These are phyloP conservation scores for Acanthamoeba rhysodes DNA, from an alignment of 208 protist genomes.

Conservation along the genomic window DNA sequence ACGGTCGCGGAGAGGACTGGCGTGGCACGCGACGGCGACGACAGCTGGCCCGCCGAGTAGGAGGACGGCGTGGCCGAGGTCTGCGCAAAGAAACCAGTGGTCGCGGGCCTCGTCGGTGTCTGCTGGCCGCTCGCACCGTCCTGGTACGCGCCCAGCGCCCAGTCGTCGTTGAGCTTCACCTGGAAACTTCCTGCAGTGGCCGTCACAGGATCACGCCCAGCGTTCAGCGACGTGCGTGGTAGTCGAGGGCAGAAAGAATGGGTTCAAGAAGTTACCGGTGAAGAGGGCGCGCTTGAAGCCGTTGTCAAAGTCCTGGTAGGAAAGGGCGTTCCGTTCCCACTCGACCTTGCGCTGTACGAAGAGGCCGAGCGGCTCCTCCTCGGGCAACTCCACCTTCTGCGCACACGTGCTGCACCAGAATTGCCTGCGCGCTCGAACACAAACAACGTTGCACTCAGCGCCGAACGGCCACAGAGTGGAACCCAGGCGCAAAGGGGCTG, in stretches of 20 bases:
- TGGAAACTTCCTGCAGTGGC: neutral
- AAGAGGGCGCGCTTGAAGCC: constrained; percentile 54
- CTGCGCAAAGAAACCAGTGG: no score
- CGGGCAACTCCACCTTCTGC: constrained; percentile 36
- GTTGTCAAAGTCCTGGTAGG: constrained; percentile 61
- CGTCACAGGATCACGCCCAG: neutral
- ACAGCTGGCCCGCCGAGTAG: neutral
- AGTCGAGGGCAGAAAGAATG: neutral
- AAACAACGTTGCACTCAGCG: neutral
- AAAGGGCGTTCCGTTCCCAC: neutral
- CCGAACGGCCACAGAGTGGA: no score
- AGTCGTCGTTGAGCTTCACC: constrained; percentile 27
- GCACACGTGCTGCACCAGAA: constrained; percentile 65
- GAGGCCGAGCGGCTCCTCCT: constrained; percentile 22
- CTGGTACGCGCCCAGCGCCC: constrained; percentile 6
- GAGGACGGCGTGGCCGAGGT: neutral
- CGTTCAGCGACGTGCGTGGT: no score
- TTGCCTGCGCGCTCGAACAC: neutral
- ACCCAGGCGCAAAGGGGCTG: no score
- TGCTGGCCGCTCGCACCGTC: neutral
- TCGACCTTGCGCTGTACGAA: constrained; percentile 58
- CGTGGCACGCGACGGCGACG: neutral
- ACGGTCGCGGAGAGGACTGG: neutral
- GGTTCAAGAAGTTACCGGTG: neutral
- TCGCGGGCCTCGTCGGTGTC: neutral